Base-by-base conservation (phyloP, 331 rosid genomes). In the Acacia concinna region DNA sequence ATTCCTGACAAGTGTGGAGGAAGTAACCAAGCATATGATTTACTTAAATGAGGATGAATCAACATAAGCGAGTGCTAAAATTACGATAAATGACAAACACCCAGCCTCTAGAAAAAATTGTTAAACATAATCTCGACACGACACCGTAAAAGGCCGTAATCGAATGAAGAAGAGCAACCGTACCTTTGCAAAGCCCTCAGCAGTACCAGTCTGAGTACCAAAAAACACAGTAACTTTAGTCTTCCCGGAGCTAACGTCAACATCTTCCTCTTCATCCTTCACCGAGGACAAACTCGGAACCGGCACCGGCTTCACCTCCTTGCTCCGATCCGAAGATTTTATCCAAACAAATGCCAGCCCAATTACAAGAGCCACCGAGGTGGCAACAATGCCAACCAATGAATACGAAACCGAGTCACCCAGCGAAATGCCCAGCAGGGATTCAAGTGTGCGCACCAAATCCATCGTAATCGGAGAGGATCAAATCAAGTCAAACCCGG, bases 201-300 rank as follows among this genome's bases (percentile, higher is more conserved):
- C 92, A 9, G 90, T 88, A 32, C 92, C 92, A 43, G 92, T 88
- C 84, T 88, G 92, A 74, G 92, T 88, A 28, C 92, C 92, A 56
- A 84, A 88, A 77, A 88, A 84, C 51, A 88, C 81, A 51, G 87
- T 59, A 38, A 88, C 88, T 87, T 84, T 82, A 44, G 72, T 80
- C 86, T 86, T 88, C 25, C 87, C 92, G 14, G 81, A 67, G 18
- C 46, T 82, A 17, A 67, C 78, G 38, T 86, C 88, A 56, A 68
- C 57, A 75, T 88, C 88, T 13, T 81, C 89, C 17, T 88, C 85
- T 41, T 88, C 87, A 5, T 83, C 89, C 81, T 81, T 49, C 21
- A 49, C 38, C 56, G 44, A 17, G 67, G 74, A 57, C 54, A 75
- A 68, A 79, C 86, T 83, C 18, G 89, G 91, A 68, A 88, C 86